Evolutionary conservation across 495 filamentous ascomycete species (phyloP).

Genomic region (Stereocaulon alpinum): DNA sequence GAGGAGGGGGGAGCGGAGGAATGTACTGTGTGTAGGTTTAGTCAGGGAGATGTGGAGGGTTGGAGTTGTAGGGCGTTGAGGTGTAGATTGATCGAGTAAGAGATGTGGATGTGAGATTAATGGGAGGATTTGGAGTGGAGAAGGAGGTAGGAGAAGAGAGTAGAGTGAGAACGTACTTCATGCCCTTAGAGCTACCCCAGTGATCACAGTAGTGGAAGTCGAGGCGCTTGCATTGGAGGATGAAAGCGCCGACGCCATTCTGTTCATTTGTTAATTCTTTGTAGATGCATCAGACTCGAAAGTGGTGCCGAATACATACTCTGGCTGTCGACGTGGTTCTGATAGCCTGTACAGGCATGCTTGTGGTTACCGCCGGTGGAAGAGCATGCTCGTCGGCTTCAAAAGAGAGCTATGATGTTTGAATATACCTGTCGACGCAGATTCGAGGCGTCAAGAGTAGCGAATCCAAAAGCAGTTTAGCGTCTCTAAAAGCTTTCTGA

Average conservation of each 20-base stretch:
- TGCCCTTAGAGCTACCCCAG: conserved; percentile 81
- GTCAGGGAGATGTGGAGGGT: too few relatives aligned
- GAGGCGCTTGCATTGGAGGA: conserved; percentile 90
- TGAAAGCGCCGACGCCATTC: conserved; percentile 96
- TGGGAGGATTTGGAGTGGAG: too few relatives aligned
- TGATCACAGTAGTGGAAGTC: conserved; percentile 96
- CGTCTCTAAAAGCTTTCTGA: neutral
- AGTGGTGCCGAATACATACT: conserved; percentile 31
- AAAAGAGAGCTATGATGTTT: neutral
- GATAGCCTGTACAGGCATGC: conserved; percentile 61
- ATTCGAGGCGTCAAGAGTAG: neutral
- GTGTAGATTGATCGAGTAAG: too few relatives aligned
- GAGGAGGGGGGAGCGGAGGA: conserved; percentile 61
- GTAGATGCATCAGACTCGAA: neutral
- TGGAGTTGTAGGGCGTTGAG: too few relatives aligned
- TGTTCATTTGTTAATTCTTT: conserved; percentile 27
- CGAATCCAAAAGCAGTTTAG: neutral
- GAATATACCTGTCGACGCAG: neutral
- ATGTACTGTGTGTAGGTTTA: conserved; percentile 43
- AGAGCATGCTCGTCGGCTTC: neutral
- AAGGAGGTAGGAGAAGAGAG: too few relatives aligned
- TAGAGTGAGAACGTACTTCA: too few relatives aligned
- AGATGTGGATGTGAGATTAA: too few relatives aligned
- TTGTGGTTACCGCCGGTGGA: conserved; percentile 21
- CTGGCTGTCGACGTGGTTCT: conserved; percentile 47